Percentiles rank a stretch among this genome's conserved stretches.
These are phyloP conservation scores for Oryza officinalis DNA, from an alignment of 176 grass and related monocot genomes.

Conservation along the genomic window DNA sequence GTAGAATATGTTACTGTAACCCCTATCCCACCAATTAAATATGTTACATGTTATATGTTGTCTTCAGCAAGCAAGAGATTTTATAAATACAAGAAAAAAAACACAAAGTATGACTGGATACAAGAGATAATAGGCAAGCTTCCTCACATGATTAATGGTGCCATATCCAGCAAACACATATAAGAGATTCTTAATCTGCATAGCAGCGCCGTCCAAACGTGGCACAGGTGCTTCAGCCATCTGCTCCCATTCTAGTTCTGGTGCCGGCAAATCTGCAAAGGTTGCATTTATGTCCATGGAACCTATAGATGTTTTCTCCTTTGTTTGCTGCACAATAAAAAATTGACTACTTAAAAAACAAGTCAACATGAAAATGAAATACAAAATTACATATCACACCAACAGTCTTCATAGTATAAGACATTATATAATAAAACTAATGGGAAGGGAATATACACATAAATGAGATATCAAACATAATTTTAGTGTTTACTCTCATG, in stretches of 20 bases:
- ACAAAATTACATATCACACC: slow-evolving; percentile 2
- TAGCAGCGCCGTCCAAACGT: slow-evolving; percentile 90
- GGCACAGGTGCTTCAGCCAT: slow-evolving; percentile 86
- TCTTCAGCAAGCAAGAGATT: slow-evolving; percentile 20
- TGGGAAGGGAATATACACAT: neutral
- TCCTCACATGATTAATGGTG: slow-evolving; percentile 90
- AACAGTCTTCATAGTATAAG: neutral
- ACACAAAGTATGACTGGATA: neutral
- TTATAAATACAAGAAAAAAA: slow-evolving; percentile 7
- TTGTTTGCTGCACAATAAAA: slow-evolving; percentile 51
- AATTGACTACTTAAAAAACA: neutral
- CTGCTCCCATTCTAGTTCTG: slow-evolving; percentile 77
- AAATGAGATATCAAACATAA: neutral
- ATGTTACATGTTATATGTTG: slow-evolving; percentile 3
- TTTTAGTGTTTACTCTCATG: neutral
- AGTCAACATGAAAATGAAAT: slow-evolving; percentile 13
- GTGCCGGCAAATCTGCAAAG: slow-evolving; percentile 80
- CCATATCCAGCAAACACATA: slow-evolving; percentile 99
- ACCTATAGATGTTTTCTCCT: slow-evolving; percentile 45
- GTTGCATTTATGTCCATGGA: slow-evolving; percentile 74
- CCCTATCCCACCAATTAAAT: neutral
- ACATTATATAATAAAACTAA: neutral
- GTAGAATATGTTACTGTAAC: neutral
- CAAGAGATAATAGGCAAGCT: slow-evolving; percentile 15
- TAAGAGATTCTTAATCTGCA: slow-evolving; percentile 90